Percentiles rank a stretch among this genome's conserved stretches.
Evolutionary conservation across 139 green algal species (phyloP).

Genomic region (Choricystis sp.): DNA sequence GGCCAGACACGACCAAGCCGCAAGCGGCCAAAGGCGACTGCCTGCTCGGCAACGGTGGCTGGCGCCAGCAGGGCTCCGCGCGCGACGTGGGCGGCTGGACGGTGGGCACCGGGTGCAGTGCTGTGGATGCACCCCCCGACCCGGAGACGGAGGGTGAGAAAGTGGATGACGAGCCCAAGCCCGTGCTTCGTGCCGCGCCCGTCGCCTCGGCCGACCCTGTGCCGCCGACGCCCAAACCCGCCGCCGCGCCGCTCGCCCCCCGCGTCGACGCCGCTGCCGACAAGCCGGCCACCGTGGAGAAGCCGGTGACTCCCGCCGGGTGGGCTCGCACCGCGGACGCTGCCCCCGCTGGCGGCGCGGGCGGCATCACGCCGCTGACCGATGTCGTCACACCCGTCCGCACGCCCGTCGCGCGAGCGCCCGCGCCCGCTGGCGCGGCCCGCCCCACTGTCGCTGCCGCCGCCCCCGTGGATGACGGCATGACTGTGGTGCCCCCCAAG

Average conservation of each 20-base stretch:
- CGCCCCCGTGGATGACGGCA: too few relatives aligned
- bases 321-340: neutral
- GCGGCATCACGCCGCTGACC: too few relatives aligned
- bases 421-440: too few relatives aligned
- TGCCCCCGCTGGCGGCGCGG: too few relatives aligned
- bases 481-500: too few relatives aligned
- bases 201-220: neutral
- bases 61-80: neutral
- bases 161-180: neutral
- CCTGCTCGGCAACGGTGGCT: neutral
- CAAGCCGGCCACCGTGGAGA: neutral
- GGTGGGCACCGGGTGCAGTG: neutral
- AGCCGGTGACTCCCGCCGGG: neutral
- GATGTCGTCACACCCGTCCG: too few relatives aligned
- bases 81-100: neutral
- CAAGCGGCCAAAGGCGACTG: neutral
- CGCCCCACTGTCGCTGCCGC: too few relatives aligned
- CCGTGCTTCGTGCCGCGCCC: neutral
- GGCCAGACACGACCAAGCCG: neutral
- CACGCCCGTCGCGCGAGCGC: too few relatives aligned
- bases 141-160: neutral
- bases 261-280: neutral
- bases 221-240: neutral
- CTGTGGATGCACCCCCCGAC: neutral
- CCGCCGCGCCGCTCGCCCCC: too few relatives aligned